These are phyloP conservation scores for Penicillium cataractarum DNA, from an alignment of 495 filamentous ascomycete species.

Conservation along the genomic window DNA sequence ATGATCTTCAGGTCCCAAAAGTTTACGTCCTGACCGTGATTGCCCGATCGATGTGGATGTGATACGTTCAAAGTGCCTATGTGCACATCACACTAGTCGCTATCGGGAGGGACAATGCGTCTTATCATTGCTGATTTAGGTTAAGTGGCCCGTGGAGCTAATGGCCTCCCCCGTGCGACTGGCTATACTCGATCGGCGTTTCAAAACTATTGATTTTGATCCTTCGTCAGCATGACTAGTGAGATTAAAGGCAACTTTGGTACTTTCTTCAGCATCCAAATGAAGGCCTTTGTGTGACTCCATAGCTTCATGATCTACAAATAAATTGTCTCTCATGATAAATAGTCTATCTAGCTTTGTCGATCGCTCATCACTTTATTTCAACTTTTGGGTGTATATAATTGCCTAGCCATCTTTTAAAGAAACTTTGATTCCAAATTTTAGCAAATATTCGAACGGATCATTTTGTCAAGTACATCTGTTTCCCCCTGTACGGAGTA, in stretches of 20 bases:
- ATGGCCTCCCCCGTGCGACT: background rate
- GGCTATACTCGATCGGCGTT: background rate
- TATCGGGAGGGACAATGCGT: background rate
- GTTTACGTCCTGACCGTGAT: background rate
- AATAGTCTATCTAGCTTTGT: background rate
- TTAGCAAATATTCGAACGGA: background rate
- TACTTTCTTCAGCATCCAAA: background rate
- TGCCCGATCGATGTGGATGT: background rate
- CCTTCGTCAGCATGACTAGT: background rate
- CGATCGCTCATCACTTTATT: background rate
- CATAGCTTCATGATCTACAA: background rate
- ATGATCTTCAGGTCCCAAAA: slow-evolving; percentile 2
- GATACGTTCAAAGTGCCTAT: background rate
- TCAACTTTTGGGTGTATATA: background rate
- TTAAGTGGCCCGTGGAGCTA: background rate
- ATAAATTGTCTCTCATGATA: background rate
- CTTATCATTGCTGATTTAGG: background rate
- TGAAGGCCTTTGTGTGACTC: background rate
- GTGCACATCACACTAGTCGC: background rate
- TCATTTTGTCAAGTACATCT: background rate
- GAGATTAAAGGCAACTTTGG: background rate
- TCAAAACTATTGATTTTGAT: background rate
- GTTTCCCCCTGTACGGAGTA: background rate
- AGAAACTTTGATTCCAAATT: background rate
- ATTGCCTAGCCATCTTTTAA: background rate